Percentiles rank a stretch among this genome's conserved stretches.
These are phyloP conservation scores for Podospora fimiseda DNA, from an alignment of 495 filamentous ascomycete species.

Conservation along the genomic window DNA sequence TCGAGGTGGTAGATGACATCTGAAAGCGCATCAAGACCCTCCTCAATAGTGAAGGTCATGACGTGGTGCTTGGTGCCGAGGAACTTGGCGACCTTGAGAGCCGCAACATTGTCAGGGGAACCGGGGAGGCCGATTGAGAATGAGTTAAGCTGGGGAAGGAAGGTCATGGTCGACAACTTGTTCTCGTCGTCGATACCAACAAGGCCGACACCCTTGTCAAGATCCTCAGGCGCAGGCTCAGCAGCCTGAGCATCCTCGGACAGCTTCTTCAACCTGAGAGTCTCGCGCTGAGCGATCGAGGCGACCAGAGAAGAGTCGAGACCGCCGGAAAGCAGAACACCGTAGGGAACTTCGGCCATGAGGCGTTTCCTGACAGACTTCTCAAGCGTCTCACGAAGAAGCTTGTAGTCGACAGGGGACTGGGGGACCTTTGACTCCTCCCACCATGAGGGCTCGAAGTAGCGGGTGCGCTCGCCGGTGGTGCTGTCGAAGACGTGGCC, in stretches of 20 bases:
- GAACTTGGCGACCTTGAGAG: slow-evolving; percentile 84
- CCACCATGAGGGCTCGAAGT: slow-evolving; percentile 92
- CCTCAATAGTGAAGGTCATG: slow-evolving; percentile 96
- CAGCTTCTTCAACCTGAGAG: slow-evolving; percentile 61
- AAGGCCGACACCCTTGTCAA: slow-evolving; percentile 56
- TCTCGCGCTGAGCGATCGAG: slow-evolving; percentile 91
- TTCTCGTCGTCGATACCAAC: slow-evolving; percentile 92
- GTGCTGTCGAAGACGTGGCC: slow-evolving; percentile 93
- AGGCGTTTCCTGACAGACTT: slow-evolving; percentile 89
- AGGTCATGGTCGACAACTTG: slow-evolving; percentile 82
- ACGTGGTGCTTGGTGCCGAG: slow-evolving; percentile 95
- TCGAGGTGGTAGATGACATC: slow-evolving; percentile 98
- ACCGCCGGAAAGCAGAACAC: slow-evolving; percentile 90
- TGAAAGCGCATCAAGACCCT: slow-evolving; percentile 88
- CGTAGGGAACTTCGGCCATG: slow-evolving; percentile 98
- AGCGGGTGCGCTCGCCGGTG: slow-evolving; percentile 71
- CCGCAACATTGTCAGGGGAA: slow-evolving; percentile 85
- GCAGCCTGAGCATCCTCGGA: slow-evolving; percentile 41
- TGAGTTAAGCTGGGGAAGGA: slow-evolving; percentile 89
- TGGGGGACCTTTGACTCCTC: slow-evolving; percentile 71
- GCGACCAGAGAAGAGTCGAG: slow-evolving; percentile 94
- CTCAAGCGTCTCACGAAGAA: slow-evolving; percentile 75
- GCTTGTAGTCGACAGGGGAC: slow-evolving; percentile 72
- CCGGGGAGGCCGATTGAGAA: slow-evolving; percentile 95
- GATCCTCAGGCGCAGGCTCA: slow-evolving; percentile 36